Evolutionary conservation across 148 eudicot genomes (phyloP), one percentile per base, ranked within the genome.

Genomic region (Diospyros kaki): DNA sequence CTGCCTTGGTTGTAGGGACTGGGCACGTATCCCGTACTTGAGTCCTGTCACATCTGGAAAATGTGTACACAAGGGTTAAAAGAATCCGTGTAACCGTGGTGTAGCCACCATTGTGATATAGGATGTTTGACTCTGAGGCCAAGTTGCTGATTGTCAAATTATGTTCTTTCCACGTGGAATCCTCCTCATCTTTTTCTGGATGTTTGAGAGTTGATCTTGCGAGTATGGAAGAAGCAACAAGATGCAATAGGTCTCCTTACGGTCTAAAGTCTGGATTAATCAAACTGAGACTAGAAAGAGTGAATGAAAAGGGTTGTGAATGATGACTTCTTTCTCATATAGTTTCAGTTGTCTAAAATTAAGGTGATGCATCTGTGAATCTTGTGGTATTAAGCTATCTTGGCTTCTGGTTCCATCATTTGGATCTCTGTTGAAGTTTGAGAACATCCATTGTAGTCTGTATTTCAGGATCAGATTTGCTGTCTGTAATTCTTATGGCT

Each of bases 331-430:
- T 56, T 56, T 3, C n/a, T 48, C 8, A 12, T 67, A 4, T 50
- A 48, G 39, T 66, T 7, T 46, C 8, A 48, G 56, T 67, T 67
- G 71, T 58, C 71, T 41, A 67, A 67, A 54, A 9, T 67, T 28
- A 38, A 48, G 55, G n/a, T 28, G 2, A 41, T 38, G 38, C 42
- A 15, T 67, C 71, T 13, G 28, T 68, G 38, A 68, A 51, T 68
- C 39, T 50, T 68, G 40, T 10, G 15, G n/a, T 68, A 9, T 50
- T 68, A 51, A 68, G 58, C 58, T 66, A 66, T 46, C 40, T 51
- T 68, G n/a, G 56, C 56, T 48, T 48, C 56, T 1, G 71, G 56
- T 50, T 50, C 28, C 12, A 50, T 68, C 11, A 68, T 14, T 13
- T 12, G n/a, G 53, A 28, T 56, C 58, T 18, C 56, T 45, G 18